phyloP scores from a whole-genome alignment of 2,329 filamentous ascomycete genomes.

The Dactylellina drechsleri region DNA sequence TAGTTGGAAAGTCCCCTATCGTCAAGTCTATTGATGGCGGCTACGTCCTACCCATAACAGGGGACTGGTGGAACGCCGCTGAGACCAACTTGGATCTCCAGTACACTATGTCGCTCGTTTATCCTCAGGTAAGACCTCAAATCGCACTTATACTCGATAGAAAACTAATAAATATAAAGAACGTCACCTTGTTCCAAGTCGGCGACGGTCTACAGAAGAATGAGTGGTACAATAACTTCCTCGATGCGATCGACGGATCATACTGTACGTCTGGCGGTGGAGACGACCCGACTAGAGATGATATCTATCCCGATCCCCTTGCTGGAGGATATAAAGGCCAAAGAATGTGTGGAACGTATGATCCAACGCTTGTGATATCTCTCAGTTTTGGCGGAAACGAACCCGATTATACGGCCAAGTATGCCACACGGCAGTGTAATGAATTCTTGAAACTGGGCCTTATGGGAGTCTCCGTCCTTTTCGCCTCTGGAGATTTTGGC shows the following conservation, averaged over 20 bases:
- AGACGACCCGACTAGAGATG: slow-evolving; percentile 62
- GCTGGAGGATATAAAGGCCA: slow-evolving; percentile 70
- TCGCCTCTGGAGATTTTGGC: slow-evolving; percentile 70
- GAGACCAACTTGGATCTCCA: slow-evolving; percentile 72
- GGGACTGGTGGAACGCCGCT: slow-evolving; percentile 62
- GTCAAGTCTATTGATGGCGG: slow-evolving; percentile 66
- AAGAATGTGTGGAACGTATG: slow-evolving; percentile 60
- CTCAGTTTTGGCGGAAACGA: slow-evolving; percentile 76
- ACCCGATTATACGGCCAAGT: slow-evolving; percentile 71
- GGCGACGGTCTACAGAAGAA: slow-evolving; percentile 69
- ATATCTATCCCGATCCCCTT: slow-evolving; percentile 64
- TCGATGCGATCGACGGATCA: slow-evolving; percentile 68
- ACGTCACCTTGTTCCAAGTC: slow-evolving; percentile 65
- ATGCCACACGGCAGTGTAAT: slow-evolving; percentile 71
- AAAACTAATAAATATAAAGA: slow-evolving; percentile 64
- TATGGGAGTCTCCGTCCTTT: slow-evolving; percentile 72
- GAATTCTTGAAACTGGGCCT: slow-evolving; percentile 73
- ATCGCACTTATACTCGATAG: slow-evolving; percentile 66
- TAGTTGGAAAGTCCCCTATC: slow-evolving; percentile 64
- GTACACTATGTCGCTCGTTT: slow-evolving; percentile 67
- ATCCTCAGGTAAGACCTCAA: slow-evolving; percentile 67
- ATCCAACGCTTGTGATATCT: slow-evolving; percentile 37
- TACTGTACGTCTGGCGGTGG: slow-evolving; percentile 64
- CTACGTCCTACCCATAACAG: slow-evolving; percentile 56
- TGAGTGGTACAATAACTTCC: slow-evolving; percentile 72